phyloP scores from a whole-genome alignment of 202 grass and related monocot genomes.

The Schoenoplectus triqueter region DNA sequence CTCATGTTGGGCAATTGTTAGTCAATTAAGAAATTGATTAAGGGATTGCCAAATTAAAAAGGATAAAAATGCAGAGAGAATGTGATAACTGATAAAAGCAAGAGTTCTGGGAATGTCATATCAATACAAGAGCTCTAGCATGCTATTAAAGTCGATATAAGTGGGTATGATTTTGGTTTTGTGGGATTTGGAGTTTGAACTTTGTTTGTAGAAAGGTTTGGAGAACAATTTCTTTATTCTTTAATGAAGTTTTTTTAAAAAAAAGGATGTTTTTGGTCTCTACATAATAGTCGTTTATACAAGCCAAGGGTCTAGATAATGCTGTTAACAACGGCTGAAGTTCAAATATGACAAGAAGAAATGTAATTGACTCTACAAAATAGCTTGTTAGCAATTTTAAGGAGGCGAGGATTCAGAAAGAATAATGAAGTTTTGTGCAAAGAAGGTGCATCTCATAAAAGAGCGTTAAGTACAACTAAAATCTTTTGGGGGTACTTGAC shows the following conservation, averaged over 20 bases:
- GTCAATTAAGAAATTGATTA: constrained; percentile 28
- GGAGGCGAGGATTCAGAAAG: background rate
- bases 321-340: background rate
- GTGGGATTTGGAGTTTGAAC: constrained; percentile 22
- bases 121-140: background rate
- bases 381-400: background rate
- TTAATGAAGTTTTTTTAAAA: constrained; percentile 32
- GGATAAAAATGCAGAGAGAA: constrained; percentile 35
- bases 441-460: background rate
- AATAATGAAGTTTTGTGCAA: background rate
- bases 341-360: background rate
- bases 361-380: background rate
- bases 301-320: background rate
- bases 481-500: background rate
- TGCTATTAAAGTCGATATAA: constrained; percentile 16
- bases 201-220: constrained; percentile 34
- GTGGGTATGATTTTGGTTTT: constrained; percentile 34
- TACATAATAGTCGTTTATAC: background rate
- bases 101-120: background rate
- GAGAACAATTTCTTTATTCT: constrained; percentile 40
- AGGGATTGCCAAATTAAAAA: constrained; percentile 6
- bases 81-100: background rate
- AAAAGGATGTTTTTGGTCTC: background rate
- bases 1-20: constrained; percentile 40
- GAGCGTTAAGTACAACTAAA: background rate